Conservation (phyloP, 352 stramenopile genomes). For the Pythium insidiosum region DNA sequence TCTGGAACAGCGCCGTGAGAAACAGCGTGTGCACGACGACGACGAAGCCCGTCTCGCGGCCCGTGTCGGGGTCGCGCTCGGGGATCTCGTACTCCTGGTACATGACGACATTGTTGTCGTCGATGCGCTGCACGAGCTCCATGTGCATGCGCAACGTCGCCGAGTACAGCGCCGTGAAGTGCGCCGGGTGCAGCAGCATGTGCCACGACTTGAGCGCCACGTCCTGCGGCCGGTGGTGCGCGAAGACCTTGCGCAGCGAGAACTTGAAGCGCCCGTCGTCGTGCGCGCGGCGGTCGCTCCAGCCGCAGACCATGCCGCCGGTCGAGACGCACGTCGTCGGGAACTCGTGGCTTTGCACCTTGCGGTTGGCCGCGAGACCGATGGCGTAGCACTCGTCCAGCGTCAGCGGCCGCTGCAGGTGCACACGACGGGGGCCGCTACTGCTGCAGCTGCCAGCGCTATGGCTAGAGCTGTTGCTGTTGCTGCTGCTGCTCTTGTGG, state of each 20-base stretch:
- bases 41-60: constrained; percentile 12
- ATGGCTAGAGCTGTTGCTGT: no score
- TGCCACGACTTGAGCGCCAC: constrained; percentile 5
- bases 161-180: constrained; percentile 13
- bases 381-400: background rate
- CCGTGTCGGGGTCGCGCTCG: constrained; percentile 12
- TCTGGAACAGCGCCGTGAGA: constrained; percentile 4
- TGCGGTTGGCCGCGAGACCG: no score
- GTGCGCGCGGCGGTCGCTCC: constrained; percentile 11
- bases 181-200: constrained; percentile 9
- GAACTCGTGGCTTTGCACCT: constrained; percentile 13
- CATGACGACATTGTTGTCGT: constrained; percentile 18
- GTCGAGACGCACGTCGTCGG: background rate
- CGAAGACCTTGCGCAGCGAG: constrained; percentile 13
- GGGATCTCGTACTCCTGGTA: constrained; percentile 22
- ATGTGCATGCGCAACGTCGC: constrained; percentile 9
- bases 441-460: no score
- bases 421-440: no score
- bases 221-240: background rate
- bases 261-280: constrained; percentile 14
- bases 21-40: constrained; percentile 17
- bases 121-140: constrained; percentile 21
- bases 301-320: constrained; percentile 7
- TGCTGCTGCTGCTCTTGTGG: no score
- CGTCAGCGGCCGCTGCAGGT: constrained; percentile 12